phyloP scores from a whole-genome alignment of 2,329 filamentous ascomycete genomes.

The Sphaerostilbella broomeana region DNA sequence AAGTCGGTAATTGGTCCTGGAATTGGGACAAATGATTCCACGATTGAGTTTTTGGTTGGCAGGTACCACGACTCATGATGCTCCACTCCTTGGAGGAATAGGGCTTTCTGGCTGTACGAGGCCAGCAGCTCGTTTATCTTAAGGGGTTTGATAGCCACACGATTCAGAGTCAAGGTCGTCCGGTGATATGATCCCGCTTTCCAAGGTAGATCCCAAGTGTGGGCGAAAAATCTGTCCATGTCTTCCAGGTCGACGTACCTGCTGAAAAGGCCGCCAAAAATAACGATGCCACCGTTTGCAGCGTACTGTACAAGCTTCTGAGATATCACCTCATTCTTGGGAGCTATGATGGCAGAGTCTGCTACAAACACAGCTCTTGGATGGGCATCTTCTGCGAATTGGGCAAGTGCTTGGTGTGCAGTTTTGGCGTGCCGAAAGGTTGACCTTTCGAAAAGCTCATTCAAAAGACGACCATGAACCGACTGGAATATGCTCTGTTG shows the following conservation, averaged over 20 bases:
- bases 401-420: slow-evolving; percentile 2
- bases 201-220: slow-evolving; percentile 18
- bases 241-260: not conserved
- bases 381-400: slow-evolving; percentile 1
- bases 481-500: slow-evolving; percentile 5
- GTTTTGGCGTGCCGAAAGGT: slow-evolving; percentile 7
- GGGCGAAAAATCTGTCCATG: slow-evolving; percentile 1
- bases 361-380: slow-evolving; percentile 7
- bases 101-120: slow-evolving; percentile 23
- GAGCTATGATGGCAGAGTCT: slow-evolving; percentile 4
- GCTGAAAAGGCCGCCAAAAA: slow-evolving; percentile 8
- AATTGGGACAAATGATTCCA: slow-evolving; percentile 9
- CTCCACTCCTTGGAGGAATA: slow-evolving; percentile 20
- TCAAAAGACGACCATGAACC: slow-evolving; percentile 7
- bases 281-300: slow-evolving; percentile 3
- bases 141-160: slow-evolving; percentile 11
- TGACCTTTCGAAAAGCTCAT: slow-evolving; percentile 9
- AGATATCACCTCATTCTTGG: slow-evolving; percentile 5
- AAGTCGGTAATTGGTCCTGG: not conserved
- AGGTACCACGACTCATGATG: slow-evolving; percentile 21
- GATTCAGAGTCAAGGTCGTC: slow-evolving; percentile 20
- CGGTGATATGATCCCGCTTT: slow-evolving; percentile 17
- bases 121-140: slow-evolving; percentile 13
- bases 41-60: slow-evolving; percentile 4
- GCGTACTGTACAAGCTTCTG: slow-evolving; percentile 10